A percentile compares a stretch with the other conserved stretches of the same genome.
phyloP scores from a whole-genome alignment of 2,329 filamentous ascomycete species.

The Polychaeton citri region DNA sequence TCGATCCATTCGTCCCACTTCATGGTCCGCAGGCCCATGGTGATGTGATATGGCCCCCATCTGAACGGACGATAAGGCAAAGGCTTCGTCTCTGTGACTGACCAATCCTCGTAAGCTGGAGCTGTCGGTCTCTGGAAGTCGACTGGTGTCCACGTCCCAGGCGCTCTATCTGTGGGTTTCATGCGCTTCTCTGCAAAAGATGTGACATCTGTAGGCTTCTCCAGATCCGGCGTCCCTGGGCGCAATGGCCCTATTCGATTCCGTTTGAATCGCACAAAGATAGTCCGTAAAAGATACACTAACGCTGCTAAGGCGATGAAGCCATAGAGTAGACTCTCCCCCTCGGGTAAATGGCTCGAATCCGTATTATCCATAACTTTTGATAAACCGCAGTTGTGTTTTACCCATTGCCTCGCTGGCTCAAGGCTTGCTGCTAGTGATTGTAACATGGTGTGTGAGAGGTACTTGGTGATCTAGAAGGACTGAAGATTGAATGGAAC shows the following conservation, averaged over 20 bases:
- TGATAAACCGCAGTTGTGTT: neutral
- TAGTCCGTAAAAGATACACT: neutral
- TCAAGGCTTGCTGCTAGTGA: neutral
- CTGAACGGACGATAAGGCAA: conserved; percentile 68
- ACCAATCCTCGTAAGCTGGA: conserved; percentile 54
- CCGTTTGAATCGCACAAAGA: neutral
- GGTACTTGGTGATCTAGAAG: neutral
- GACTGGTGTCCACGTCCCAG: conserved; percentile 42
- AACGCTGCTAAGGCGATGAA: neutral
- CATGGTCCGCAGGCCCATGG: conserved; percentile 62
- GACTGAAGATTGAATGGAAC: neutral
- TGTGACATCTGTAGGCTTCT: conserved; percentile 26
- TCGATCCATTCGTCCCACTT: conserved; percentile 69
- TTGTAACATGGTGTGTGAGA: neutral
- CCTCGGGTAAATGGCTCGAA: neutral
- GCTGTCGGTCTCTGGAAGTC: conserved; percentile 48
- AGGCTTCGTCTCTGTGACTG: conserved; percentile 53
- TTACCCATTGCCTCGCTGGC: neutral
- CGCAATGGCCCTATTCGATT: neutral
- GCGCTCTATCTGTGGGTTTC: conserved; percentile 25
- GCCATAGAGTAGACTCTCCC: neutral
- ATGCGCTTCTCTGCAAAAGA: conserved; percentile 12
- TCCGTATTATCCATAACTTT: neutral
- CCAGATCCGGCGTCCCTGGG: conserved; percentile 27
- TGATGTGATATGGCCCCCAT: conserved; percentile 63